A percentile compares a stretch with the other conserved stretches of the same genome.
These are phyloP conservation scores for Bipolaris gigantea DNA, from an alignment of 2,329 filamentous ascomycete genomes.

Conservation along the genomic window DNA sequence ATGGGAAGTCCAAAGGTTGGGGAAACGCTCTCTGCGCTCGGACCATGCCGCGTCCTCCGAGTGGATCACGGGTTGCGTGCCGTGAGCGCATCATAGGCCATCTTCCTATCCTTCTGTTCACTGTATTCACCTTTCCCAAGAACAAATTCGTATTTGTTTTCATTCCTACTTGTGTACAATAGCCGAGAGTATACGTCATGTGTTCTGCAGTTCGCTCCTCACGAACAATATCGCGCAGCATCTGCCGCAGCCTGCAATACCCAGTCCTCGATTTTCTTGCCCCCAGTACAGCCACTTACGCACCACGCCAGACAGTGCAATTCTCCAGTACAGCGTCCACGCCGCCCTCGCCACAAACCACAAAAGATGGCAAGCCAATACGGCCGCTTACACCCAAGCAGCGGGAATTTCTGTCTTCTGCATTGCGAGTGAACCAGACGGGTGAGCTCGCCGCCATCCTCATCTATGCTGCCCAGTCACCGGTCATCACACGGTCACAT, in stretches of 20 bases:
- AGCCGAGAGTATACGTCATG: constrained; percentile 16
- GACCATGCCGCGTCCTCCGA: constrained; percentile 24
- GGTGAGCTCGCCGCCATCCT: constrained; percentile 95
- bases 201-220: constrained; percentile 17
- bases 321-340: constrained; percentile 16
- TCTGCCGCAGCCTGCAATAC: constrained; percentile 1
- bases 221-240: constrained; percentile 21
- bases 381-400: constrained; percentile 38
- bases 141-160: constrained; percentile 10
- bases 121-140: not conserved
- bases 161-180: constrained; percentile 3
- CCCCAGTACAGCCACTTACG: constrained; percentile 20
- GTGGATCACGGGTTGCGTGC: constrained; percentile 22
- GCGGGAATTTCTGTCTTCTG: constrained; percentile 44
- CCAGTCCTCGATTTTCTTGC: constrained; percentile 35
- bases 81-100: constrained; percentile 25
- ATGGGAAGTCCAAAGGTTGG: constrained; percentile 23
- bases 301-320: constrained; percentile 18
- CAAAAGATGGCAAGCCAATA: constrained; percentile 20
- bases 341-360: constrained; percentile 10
- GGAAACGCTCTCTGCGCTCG: constrained; percentile 26
- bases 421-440: constrained; percentile 91
- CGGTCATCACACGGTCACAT: constrained; percentile 75
- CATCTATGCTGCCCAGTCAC: constrained; percentile 89
- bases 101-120: constrained; percentile 4